Evolutionary conservation across 2,329 filamentous ascomycete species (phyloP), one percentile per base, ranked within the genome.

Genomic region (Penicillium sp.): DNA sequence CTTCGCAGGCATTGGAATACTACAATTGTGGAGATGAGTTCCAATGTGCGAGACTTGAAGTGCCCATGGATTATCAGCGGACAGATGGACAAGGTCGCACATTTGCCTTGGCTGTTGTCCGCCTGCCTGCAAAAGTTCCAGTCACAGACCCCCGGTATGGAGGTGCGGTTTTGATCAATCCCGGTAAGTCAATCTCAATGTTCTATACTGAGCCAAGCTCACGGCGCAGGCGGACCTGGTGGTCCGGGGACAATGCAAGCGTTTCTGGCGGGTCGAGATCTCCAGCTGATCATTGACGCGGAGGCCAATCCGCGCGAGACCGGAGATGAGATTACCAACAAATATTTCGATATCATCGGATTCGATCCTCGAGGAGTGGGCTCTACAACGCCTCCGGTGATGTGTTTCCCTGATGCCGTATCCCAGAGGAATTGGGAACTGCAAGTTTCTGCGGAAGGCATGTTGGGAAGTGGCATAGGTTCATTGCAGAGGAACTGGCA

Each of bases 151-250:
- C 72, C 14, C 69, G 70, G 7, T 78, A 79, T 58, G 76, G 76
- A 2, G 78, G 79, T 3, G 70, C 78, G 1, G 70, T 81, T 26
- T 47, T 81, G 5, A 67, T 79, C 7, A 81, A 81, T 55, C 78
- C 79, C 3, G 70, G 70, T 71, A 39, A 55, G 57, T 53, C 2
- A 7, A 53, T 36, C 14, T 63, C 65, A 10, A 3, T 3, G 19
- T 3, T 9, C 9, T 35, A 16, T 13, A 10, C 18, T 46, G n/a
- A n/a, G 35, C 5, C 9, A 47, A 34, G 44, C 35, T 59, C 11
- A 60, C 27, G 14, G 8, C 6, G 4, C 39, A 72, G 72, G 72
- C 38, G 78, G 78, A 1, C 78, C 78, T 3, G 77, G 78, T 18
- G 74, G 71, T 10, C 74, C 74, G 9, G 78, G 78, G 11, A 67